Evolutionary conservation across 768 basidiomycete species (phyloP), one percentile per base, ranked within the genome.

Genomic region (Calvatia gigantea): DNA sequence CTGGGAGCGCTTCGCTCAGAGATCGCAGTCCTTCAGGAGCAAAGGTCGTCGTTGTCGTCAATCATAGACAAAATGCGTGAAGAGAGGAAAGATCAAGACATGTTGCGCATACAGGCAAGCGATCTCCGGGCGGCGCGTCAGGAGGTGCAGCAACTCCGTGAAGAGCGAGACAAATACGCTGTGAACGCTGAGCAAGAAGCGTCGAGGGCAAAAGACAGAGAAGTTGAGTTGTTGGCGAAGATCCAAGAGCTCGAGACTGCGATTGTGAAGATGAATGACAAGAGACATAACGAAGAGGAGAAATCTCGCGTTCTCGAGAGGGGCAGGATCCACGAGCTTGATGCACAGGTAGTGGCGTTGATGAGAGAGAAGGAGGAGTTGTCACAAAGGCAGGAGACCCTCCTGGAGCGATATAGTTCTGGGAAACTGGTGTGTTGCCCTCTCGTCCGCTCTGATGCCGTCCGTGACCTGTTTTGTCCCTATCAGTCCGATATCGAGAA

Each of bases 401-500:
- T 81, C 37, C 59, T 67, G 58, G 60, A 60, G 33, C 73, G 83
- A 56, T 81, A 84, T 53, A 64, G 77, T 50, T 63, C 64, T 3
- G 74, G 77, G 17, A 70, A 77, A 46, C 58, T 85, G 75, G 83
- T 84, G 1, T 52, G n/a, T 38, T 11, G 21, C 41, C 4, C 11
- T 51, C 43, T 9, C 14, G 25, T 2, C 21, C 19, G 32, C 51
- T 3, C 7, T 14, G 19, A 32, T 27, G 37, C 8, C 8, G 14
- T 4, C 62, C 23, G 17, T 51, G 38, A 41, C 42, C 42, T 6
- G 15, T 21, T 33, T 46, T 43, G 43, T 12, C 23, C 15, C 12
- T 28, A 14, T 2, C 42, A 84, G 83, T 75, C 70, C 37, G 75
- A 78, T 47, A 61, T 70, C 12, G 84, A 85, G 64, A 80, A 75